Conservation (phyloP, 345 rosid species). For the Eucalyptus tenuipes region DNA sequence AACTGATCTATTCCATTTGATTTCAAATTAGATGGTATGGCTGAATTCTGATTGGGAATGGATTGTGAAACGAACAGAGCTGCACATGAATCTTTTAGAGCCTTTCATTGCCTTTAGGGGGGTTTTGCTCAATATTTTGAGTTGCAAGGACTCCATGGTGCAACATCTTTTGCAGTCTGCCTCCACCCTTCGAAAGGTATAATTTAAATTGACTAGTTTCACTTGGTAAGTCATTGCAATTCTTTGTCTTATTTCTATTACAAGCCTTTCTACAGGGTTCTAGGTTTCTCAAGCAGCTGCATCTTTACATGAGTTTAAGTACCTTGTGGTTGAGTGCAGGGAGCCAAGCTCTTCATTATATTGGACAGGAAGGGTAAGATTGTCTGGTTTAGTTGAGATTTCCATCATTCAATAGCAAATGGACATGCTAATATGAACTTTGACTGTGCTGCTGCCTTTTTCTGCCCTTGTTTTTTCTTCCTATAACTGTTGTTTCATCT, state of each 20-base stretch:
- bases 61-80: conserved; percentile 51
- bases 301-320: conserved; percentile 78
- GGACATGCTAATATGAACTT: not conserved
- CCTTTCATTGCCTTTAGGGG: conserved; percentile 90
- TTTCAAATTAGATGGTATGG: conserved; percentile 52
- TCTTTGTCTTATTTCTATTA: not conserved
- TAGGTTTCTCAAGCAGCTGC: conserved; percentile 84
- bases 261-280: conserved; percentile 45
- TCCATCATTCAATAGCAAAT: not conserved
- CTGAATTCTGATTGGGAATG: conserved; percentile 67
- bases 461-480: not conserved
- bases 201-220: not conserved
- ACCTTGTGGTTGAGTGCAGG: conserved; percentile 29
- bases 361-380: conserved; percentile 90
- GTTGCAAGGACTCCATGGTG: conserved; percentile 39
- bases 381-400: not conserved
- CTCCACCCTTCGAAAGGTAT: conserved; percentile 90
- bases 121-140: conserved; percentile 70
- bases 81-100: conserved; percentile 90
- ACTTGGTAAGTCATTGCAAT: not conserved
- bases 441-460: not conserved
- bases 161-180: conserved; percentile 89
- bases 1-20: conserved; percentile 1
- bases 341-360: conserved; percentile 34
- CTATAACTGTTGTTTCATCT: not conserved